Conservation (phyloP, 768 basidiomycete genomes). For the Pilatotrama ljubarskyi region DNA sequence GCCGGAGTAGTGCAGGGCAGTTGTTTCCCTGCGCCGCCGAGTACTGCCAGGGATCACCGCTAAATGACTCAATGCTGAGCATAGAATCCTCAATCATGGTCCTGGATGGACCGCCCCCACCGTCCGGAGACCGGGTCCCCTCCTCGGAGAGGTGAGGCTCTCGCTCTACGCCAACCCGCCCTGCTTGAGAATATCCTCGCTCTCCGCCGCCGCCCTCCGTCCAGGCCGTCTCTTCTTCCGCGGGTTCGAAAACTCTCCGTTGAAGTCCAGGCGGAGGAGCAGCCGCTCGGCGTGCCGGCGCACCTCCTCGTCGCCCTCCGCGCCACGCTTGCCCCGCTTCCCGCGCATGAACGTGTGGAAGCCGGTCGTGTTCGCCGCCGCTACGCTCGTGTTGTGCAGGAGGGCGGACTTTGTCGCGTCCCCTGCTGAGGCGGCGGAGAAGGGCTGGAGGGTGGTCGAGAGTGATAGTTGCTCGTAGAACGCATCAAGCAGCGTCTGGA, state of each 20-base stretch:
- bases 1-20: no score
- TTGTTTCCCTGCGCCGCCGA: no score
- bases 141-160: no score
- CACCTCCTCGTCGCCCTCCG: constrained; percentile 64
- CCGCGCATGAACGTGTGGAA: constrained; percentile 52
- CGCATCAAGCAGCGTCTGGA: constrained; percentile 63
- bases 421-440: constrained; percentile 44
- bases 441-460: constrained; percentile 75
- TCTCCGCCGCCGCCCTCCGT: constrained; percentile 39
- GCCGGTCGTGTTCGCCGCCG: constrained; percentile 41
- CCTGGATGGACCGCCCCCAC: no score
- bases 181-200: constrained; percentile 31
- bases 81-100: no score
- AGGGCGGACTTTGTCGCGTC: constrained; percentile 71
- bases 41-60: no score
- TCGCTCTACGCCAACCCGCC: constrained; percentile 26
- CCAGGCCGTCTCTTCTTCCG: constrained; percentile 36
- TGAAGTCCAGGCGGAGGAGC: constrained; percentile 82
- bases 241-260: constrained; percentile 67
- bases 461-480: constrained; percentile 82
- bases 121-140: no score
- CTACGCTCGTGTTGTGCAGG: constrained; percentile 53
- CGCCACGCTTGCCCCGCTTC: constrained; percentile 46
- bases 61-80: no score
- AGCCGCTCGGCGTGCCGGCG: constrained; percentile 82